A percentile compares a stretch with the other conserved stretches of the same genome.
These are phyloP conservation scores for Neostapfia colusana DNA, from an alignment of 176 grass and related monocot species.

Conservation along the genomic window DNA sequence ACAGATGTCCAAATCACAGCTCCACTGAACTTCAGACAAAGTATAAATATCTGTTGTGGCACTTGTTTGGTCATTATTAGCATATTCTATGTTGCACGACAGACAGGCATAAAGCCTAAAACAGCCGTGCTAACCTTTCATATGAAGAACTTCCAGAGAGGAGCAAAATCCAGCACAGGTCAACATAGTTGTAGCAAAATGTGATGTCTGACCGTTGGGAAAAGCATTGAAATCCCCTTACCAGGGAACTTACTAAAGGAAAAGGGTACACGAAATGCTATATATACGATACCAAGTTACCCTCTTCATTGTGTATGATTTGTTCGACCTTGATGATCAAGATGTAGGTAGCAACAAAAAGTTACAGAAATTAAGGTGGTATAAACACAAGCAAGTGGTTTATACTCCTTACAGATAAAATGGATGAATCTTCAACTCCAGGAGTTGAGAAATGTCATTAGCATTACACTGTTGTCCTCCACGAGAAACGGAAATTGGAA, in stretches of 20 bases:
- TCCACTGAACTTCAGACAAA: background rate
- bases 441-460: constrained; percentile 23
- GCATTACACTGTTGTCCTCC: constrained; percentile 6
- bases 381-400: constrained; percentile 2
- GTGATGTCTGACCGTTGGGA: constrained; percentile 37
- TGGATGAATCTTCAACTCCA: constrained; percentile 23
- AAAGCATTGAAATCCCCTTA: constrained; percentile 64
- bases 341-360: constrained; percentile 21
- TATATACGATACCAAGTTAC: constrained; percentile 26
- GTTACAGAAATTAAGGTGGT: constrained; percentile 38
- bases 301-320: constrained; percentile 32
- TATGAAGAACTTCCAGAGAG: constrained; percentile 55
- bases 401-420: constrained; percentile 31
- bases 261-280: constrained; percentile 20
- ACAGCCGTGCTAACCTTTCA: constrained; percentile 81
- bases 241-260: constrained; percentile 55
- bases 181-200: constrained; percentile 57
- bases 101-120: constrained; percentile 75
- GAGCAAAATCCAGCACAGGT: constrained; percentile 53
- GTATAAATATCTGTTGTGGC: no score
- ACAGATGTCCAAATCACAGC: background rate
- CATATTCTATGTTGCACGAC: constrained; percentile 65
- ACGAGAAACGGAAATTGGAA: constrained; percentile 24
- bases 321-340: constrained; percentile 40
- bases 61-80: no score